Percentiles rank a stretch among this genome's conserved stretches.
These are phyloP conservation scores for Pythium utonaiense DNA, from an alignment of 352 stramenopile genomes.

Conservation along the genomic window DNA sequence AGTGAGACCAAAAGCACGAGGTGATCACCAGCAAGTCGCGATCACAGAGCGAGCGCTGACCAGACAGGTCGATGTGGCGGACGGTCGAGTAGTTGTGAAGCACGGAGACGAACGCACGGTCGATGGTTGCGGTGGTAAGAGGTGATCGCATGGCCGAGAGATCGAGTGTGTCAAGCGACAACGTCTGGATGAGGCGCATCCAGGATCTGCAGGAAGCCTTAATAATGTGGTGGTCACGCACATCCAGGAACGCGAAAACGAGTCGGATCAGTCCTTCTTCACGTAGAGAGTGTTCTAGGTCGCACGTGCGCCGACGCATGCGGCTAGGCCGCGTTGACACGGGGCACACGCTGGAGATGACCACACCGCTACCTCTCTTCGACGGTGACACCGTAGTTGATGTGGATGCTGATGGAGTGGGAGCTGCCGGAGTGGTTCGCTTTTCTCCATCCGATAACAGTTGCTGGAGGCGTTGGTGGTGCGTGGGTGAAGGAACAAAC, in stretches of 20 bases:
- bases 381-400: neutral
- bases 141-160: conserved; percentile 48
- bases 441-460: neutral
- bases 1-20: conserved; percentile 72
- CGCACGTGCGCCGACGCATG: conserved; percentile 21
- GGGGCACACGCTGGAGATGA: conserved; percentile 1
- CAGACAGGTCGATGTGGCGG: conserved; percentile 58
- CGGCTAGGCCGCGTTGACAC: conserved; percentile 11
- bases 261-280: conserved; percentile 60
- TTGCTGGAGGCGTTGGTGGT: neutral
- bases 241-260: conserved; percentile 66
- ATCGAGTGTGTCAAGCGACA: conserved; percentile 64
- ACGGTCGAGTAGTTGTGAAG: conserved; percentile 69
- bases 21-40: conserved; percentile 76
- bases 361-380: neutral
- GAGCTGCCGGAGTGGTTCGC: neutral
- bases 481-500: conserved; percentile 9
- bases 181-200: conserved; percentile 60
- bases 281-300: conserved; percentile 38
- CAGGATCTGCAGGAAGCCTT: conserved; percentile 54
- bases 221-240: conserved; percentile 70
- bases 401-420: neutral
- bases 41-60: conserved; percentile 63
- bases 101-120: conserved; percentile 54
- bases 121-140: conserved; percentile 41